These are phyloP conservation scores for Sphagnum tenellum DNA, from an alignment of 225 moss, liverwort and hornwort genomes.

Conservation along the genomic window DNA sequence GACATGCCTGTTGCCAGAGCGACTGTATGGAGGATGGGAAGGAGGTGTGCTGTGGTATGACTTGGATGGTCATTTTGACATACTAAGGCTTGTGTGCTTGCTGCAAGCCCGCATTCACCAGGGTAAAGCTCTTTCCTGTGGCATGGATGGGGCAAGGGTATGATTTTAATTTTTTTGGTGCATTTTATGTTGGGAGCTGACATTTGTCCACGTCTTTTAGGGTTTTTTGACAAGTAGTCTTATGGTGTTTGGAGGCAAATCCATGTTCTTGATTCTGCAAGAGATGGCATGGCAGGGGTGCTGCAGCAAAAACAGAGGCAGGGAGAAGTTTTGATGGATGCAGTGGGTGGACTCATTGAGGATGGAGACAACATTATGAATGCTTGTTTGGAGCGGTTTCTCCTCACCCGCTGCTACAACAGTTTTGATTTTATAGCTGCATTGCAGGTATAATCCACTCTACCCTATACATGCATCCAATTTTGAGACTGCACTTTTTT, in stretches of 20 bases:
- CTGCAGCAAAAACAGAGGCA: slow-evolving; percentile 11
- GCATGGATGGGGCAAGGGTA: background rate
- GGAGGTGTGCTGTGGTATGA: slow-evolving; percentile 53
- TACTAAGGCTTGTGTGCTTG: slow-evolving; percentile 27
- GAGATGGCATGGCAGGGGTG: slow-evolving; percentile 6
- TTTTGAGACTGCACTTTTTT: background rate
- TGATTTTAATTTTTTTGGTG: no score
- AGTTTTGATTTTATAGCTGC: slow-evolving; percentile 56
- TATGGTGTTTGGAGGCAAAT: background rate
- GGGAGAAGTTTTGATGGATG: background rate
- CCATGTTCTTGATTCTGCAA: background rate
- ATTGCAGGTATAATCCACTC: slow-evolving; percentile 22
- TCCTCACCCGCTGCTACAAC: slow-evolving; percentile 53
- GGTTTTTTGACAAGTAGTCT: no score
- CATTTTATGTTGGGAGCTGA: no score
- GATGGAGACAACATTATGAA: slow-evolving; percentile 31
- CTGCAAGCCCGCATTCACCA: slow-evolving; percentile 32
- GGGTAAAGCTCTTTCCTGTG: slow-evolving; percentile 13
- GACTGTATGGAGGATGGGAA: slow-evolving; percentile 38
- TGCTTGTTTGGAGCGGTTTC: slow-evolving; percentile 41
- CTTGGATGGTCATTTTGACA: slow-evolving; percentile 57
- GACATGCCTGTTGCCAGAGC: slow-evolving; percentile 36
- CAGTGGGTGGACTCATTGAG: slow-evolving; percentile 11
- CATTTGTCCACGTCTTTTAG: no score
- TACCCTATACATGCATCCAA: background rate